phyloP scores from a whole-genome alignment of 2,329 filamentous ascomycete genomes.

The Sarocladium oryzae region DNA sequence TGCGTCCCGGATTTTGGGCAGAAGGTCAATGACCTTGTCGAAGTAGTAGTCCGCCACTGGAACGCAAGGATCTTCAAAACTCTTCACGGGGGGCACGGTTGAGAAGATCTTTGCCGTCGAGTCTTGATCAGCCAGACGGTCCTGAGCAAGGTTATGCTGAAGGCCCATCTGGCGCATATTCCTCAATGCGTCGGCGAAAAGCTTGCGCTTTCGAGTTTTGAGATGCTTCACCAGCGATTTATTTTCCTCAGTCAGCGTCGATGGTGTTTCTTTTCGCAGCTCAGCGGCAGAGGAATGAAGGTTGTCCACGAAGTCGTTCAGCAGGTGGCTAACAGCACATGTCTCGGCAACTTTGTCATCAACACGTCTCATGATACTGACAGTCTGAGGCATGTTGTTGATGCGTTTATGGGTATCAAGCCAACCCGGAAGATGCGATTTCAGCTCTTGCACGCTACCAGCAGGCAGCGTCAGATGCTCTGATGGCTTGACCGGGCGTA shows the following conservation, averaged over 20 bases:
- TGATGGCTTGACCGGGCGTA: constrained; percentile 7
- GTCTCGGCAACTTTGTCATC: constrained; percentile 44
- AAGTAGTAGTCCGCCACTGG: constrained; percentile 62
- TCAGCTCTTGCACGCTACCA: constrained; percentile 17
- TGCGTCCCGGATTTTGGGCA: constrained; percentile 60
- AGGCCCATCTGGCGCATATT: constrained; percentile 84
- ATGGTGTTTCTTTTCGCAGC: constrained; percentile 77
- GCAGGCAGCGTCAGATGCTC: constrained; percentile 11
- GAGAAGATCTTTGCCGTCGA: constrained; percentile 66
- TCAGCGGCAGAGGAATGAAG: constrained; percentile 63
- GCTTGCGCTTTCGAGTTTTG: constrained; percentile 81
- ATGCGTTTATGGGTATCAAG: constrained; percentile 55
- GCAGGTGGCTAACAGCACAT: constrained; percentile 49
- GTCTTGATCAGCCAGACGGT: constrained; percentile 65
- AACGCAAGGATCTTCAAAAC: constrained; percentile 18
- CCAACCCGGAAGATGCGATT: constrained; percentile 28
- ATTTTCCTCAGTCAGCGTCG: constrained; percentile 77
- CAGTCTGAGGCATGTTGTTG: constrained; percentile 61
- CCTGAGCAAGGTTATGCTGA: constrained; percentile 70
- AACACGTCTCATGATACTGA: constrained; percentile 66
- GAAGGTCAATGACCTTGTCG: constrained; percentile 70
- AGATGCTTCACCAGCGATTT: constrained; percentile 79
- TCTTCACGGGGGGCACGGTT: constrained; percentile 36
- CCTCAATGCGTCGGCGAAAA: constrained; percentile 84
- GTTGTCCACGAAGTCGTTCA: constrained; percentile 63